Evolutionary conservation across 257 asterid species (phyloP).

Genomic region (Ocimum tenuiflorum): DNA sequence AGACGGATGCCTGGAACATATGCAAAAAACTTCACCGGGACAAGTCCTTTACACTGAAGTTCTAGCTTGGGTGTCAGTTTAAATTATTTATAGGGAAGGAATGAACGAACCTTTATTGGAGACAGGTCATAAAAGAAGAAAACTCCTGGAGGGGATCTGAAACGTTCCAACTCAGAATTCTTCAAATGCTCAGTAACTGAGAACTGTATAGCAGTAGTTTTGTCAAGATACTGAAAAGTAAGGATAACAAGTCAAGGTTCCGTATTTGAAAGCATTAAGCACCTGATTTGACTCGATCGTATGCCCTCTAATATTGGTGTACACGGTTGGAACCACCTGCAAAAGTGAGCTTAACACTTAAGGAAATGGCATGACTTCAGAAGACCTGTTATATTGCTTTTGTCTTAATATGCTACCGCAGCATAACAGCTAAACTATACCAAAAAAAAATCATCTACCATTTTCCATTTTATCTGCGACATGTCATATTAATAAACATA

Average conservation of each 20-base stretch:
- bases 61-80: not conserved
- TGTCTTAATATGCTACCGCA: too few relatives aligned
- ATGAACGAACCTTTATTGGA: conserved; percentile 71
- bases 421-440: too few relatives aligned
- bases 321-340: conserved; percentile 95
- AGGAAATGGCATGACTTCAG: too few relatives aligned
- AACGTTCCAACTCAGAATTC: conserved; percentile 52
- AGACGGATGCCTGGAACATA: not conserved
- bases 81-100: conserved; percentile 8
- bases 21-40: not conserved
- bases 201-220: conserved; percentile 49
- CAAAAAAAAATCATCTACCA: too few relatives aligned
- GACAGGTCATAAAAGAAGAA: conserved; percentile 92
- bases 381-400: too few relatives aligned
- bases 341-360: too few relatives aligned
- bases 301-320: conserved; percentile 66
- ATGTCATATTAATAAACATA: too few relatives aligned
- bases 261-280: conserved; percentile 17
- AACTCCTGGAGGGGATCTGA: conserved; percentile 72
- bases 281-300: conserved; percentile 91
- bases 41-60: not conserved
- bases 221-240: not conserved
- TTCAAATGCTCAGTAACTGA: conserved; percentile 96
- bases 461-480: too few relatives aligned
- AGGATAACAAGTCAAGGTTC: not conserved